phyloP scores from a whole-genome alignment of 2,329 filamentous ascomycete genomes.

The Fusarium transvaalense region DNA sequence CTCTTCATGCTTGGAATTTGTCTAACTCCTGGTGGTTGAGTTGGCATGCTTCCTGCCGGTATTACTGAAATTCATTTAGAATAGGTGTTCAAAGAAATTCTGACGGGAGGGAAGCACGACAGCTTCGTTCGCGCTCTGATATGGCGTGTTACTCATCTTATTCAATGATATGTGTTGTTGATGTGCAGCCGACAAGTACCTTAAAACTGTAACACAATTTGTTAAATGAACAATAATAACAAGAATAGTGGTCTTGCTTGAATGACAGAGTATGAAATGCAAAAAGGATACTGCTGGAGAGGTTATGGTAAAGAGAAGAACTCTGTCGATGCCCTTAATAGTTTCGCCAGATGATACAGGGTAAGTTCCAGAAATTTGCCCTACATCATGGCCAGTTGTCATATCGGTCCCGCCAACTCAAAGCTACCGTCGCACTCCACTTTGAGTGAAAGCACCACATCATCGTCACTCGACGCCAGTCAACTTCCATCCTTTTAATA shows the following conservation, averaged over 20 bases:
- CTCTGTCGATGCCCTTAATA: neutral
- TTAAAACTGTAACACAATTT: neutral
- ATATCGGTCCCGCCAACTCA: constrained; percentile 17
- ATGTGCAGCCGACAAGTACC: neutral
- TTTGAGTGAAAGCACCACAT: constrained; percentile 27
- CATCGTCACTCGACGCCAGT: constrained; percentile 8
- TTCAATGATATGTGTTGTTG: neutral
- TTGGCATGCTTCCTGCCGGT: too few relatives aligned
- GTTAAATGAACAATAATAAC: neutral
- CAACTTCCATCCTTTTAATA: constrained; percentile 6
- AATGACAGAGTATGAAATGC: neutral
- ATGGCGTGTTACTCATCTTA: too few relatives aligned
- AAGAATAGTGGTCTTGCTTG: neutral
- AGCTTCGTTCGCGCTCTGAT: neutral
- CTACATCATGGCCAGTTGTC: constrained; percentile 31
- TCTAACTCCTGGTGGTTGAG: too few relatives aligned
- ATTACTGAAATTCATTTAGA: too few relatives aligned
- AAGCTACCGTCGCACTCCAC: constrained; percentile 25
- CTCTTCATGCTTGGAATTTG: too few relatives aligned
- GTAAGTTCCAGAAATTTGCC: constrained; percentile 8
- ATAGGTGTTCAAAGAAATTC: too few relatives aligned
- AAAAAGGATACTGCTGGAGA: neutral
- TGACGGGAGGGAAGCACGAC: too few relatives aligned
- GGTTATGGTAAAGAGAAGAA: neutral
- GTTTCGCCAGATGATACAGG: constrained; percentile 4